These are phyloP conservation scores for Penicillium freii DNA, from an alignment of 2,329 filamentous ascomycete genomes.

Conservation along the genomic window DNA sequence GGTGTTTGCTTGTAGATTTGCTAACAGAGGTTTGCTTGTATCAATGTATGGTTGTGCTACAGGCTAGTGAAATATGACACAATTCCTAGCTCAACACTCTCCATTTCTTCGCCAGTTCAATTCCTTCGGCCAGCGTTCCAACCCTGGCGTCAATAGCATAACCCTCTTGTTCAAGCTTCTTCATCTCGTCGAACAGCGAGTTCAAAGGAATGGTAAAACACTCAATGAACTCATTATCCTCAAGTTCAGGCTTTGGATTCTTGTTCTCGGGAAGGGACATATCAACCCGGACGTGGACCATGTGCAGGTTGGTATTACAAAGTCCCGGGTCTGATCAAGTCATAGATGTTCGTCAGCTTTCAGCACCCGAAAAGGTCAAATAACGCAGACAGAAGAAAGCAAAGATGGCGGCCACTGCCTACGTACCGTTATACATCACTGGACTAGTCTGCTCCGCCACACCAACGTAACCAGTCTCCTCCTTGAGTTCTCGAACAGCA, in stretches of 20 bases:
- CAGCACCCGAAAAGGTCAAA: neutral
- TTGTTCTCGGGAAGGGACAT: conserved; percentile 67
- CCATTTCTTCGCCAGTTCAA: conserved; percentile 64
- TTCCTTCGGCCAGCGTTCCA: conserved; percentile 73
- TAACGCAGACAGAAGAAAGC: neutral
- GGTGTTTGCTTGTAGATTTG: neutral
- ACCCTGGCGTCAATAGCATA: conserved; percentile 78
- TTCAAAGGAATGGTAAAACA: conserved; percentile 67
- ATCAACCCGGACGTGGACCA: conserved; percentile 71
- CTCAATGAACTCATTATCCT: conserved; percentile 81
- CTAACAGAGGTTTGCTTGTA: neutral
- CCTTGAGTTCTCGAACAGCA: conserved; percentile 58
- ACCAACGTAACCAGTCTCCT: conserved; percentile 63
- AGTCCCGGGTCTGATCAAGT: conserved; percentile 45
- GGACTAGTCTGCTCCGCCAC: conserved; percentile 42
- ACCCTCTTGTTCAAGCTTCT: conserved; percentile 65
- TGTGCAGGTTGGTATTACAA: conserved; percentile 51
- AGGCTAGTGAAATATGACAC: neutral
- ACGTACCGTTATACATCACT: conserved; percentile 46
- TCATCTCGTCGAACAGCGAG: conserved; percentile 65
- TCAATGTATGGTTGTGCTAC: neutral
- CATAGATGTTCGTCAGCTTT: neutral
- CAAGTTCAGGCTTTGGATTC: conserved; percentile 65
- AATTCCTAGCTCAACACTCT: conserved; percentile 18
- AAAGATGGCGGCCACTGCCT: neutral